Evolutionary conservation across 345 rosid genomes (phyloP), one percentile per base, ranked within the genome.

Genomic region (Eucalyptus globulus): DNA sequence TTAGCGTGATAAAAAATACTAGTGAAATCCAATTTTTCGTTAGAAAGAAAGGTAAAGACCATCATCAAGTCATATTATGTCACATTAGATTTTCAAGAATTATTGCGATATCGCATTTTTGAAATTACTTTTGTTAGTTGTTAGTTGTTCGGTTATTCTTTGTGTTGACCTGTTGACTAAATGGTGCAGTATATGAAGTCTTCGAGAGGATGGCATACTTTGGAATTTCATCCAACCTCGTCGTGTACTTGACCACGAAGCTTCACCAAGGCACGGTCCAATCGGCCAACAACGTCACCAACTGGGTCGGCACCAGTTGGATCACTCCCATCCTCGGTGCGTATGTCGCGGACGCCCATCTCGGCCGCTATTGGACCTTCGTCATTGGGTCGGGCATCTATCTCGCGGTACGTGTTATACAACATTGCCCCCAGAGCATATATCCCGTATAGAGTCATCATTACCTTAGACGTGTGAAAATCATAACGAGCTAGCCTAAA

Each of bases 271-370:
- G 98, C 14, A 97, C 97, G 0, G 99, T 98, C 62, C 90, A 89
- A 86, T 98, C 99, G 7, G 89, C 98, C 31, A 97, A 98, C 47
- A 95, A 96, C 56, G 99, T 98, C 49, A 98, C 99, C 90, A 96
- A 98, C 86, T 98, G 98, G 99, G 98, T 95, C 5, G 99, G 99
- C 69, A 96, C 99, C 62, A 92, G 92, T 65, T 97, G 96, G 97
- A 90, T 97, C 91, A 95, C 99, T 54, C 98, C 99, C 0, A 88
- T 97, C 88, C 88, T 97, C 50, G 99, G 99, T 26, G 99, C 99
- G 7, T 97, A 98, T 26, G 91, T 98, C 2, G 99, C 98, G 0
- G 99, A 98, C 47, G 95, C 99, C 67, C 95, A 93, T 90, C 95
- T 97, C 13, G 99, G 99, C 43, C 99, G 99, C 2, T 98, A 97